These are phyloP conservation scores for Aureobasidium sp. DNA, from an alignment of 2,329 filamentous ascomycete genomes.

Conservation along the genomic window DNA sequence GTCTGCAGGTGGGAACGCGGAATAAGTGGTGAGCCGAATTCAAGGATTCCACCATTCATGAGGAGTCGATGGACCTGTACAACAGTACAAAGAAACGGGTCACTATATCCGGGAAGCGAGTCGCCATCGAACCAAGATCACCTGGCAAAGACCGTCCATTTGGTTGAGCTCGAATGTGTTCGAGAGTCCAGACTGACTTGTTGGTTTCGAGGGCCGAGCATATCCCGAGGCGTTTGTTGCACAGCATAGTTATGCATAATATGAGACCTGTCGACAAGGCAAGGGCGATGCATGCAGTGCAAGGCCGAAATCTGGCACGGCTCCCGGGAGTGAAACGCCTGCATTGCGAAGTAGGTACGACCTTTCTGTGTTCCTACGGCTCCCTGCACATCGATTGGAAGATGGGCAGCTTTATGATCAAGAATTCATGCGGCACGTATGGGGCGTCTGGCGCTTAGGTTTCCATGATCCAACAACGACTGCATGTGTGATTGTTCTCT, in stretches of 20 bases:
- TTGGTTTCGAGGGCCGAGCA: neutral
- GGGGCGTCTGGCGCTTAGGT: neutral
- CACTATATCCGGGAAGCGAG: neutral
- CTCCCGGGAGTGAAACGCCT: neutral
- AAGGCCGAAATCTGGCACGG: neutral
- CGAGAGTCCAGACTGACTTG: neutral
- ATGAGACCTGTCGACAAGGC: neutral
- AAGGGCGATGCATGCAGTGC: neutral
- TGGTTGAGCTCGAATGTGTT: neutral
- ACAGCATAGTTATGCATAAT: neutral
- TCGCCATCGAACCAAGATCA: neutral
- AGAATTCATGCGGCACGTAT: neutral
- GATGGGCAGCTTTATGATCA: neutral
- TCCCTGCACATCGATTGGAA: neutral
- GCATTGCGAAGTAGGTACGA: neutral
- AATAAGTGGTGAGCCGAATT: conserved; percentile 4
- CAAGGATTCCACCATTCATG: neutral
- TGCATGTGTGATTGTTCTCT: neutral
- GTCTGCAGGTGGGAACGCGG: neutral
- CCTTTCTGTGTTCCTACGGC: neutral
- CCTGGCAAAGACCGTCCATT: neutral
- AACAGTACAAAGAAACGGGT: neutral
- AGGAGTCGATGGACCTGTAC: neutral
- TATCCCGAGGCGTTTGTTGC: neutral
- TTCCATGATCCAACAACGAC: neutral